Percentiles rank a stretch among this genome's conserved stretches.
Conservation (phyloP, 1,284 basidiomycete genomes). For the Fistulinella cinereoalba region DNA sequence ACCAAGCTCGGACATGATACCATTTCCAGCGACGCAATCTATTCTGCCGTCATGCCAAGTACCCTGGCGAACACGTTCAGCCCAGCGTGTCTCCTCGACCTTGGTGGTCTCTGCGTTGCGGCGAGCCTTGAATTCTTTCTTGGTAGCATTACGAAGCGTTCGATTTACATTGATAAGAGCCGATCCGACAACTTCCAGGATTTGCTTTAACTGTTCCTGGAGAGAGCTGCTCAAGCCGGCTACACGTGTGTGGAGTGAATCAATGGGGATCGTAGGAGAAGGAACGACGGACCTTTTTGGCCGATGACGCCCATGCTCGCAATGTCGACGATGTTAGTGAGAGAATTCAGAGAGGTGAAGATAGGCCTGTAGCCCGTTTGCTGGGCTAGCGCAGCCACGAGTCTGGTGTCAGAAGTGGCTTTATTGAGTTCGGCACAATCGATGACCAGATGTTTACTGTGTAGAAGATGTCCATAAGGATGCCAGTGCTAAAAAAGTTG, state of each 20-base stretch:
- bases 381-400: constrained; percentile 68
- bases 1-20: constrained; percentile 81
- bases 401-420: constrained; percentile 67
- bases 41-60: constrained; percentile 80
- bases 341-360: constrained; percentile 84
- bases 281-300: constrained; percentile 66
- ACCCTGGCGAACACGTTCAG: constrained; percentile 51
- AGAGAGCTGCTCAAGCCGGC: constrained; percentile 85
- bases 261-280: background rate
- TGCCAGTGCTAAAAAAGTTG: background rate
- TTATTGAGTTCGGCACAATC: constrained; percentile 81
- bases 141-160: constrained; percentile 46
- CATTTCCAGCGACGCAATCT: constrained; percentile 79
- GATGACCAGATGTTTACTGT: constrained; percentile 70
- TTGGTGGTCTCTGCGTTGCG: constrained; percentile 33
- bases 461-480: background rate
- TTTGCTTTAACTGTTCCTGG: constrained; percentile 82
- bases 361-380: constrained; percentile 92
- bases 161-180: constrained; percentile 68
- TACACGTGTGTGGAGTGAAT: constrained; percentile 28
- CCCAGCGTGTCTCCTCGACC: constrained; percentile 37
- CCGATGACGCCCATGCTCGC: constrained; percentile 92
- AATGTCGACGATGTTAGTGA: constrained; percentile 89
- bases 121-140: constrained; percentile 38
- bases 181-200: constrained; percentile 77